Percentiles rank a stretch among this genome's conserved stretches.
Conservation (phyloP, 768 basidiomycete species). For the Russula olivacea region DNA sequence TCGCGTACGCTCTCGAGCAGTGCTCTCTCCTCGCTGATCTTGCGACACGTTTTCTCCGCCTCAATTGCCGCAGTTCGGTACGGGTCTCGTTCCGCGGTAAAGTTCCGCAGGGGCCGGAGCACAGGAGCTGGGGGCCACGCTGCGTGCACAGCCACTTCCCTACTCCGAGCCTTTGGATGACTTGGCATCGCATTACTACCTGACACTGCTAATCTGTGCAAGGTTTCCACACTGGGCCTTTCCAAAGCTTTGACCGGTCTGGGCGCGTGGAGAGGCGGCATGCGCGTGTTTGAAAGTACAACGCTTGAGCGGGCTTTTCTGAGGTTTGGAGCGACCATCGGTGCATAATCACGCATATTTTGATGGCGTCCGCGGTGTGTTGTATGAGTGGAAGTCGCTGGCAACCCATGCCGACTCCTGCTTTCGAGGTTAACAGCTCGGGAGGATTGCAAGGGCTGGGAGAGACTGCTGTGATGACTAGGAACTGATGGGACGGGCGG, state of each 20-base stretch:
- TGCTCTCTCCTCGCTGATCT: constrained; percentile 4
- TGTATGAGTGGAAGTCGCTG: not conserved
- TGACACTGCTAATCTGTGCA: not conserved
- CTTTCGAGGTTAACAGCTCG: not conserved
- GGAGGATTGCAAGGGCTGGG: not conserved
- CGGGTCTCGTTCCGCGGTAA: constrained; percentile 2
- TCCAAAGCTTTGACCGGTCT: constrained; percentile 1
- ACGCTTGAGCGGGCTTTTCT: constrained; percentile 17
- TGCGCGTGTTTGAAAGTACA: not conserved
- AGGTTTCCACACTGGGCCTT: not conserved
- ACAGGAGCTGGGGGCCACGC: constrained; percentile 15
- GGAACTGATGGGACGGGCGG: not conserved
- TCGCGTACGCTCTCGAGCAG: not conserved
- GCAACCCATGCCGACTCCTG: not conserved
- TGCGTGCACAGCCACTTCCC: not conserved
- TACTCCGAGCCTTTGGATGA: not conserved
- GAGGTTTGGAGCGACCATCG: not conserved
- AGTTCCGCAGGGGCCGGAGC: not conserved
- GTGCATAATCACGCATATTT: not conserved
- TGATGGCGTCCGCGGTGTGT: not conserved
- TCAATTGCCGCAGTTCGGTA: constrained; percentile 2
- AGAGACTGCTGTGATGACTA: not conserved
- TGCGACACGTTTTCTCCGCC: not conserved
- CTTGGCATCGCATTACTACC: not conserved
- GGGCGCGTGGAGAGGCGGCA: constrained; percentile 7